phyloP scores from a whole-genome alignment of 495 filamentous ascomycete genomes.

The Aspergillus bertholletiae region DNA sequence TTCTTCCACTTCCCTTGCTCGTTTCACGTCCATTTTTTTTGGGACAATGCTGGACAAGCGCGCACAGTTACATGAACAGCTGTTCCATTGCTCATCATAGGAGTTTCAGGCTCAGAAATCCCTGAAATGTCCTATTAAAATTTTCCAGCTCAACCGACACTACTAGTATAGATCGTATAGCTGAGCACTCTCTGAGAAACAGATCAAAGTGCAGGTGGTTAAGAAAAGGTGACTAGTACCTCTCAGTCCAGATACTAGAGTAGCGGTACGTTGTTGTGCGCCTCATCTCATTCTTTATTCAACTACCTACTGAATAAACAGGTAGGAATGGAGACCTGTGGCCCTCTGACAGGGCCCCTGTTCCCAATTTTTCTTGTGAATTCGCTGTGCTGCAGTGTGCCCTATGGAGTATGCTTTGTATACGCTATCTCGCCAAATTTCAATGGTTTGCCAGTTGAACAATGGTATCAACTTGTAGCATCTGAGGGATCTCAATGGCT shows the following conservation, averaged over 20 bases:
- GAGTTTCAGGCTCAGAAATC: slow-evolving; percentile 8
- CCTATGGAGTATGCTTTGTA: no score
- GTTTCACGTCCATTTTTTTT: not conserved
- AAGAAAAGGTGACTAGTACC: not conserved
- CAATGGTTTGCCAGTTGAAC: no score
- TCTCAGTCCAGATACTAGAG: not conserved
- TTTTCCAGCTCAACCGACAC: not conserved
- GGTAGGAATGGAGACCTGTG: no score
- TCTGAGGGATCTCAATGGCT: no score
- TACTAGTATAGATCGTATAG: not conserved
- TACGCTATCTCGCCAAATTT: no score
- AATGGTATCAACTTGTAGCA: no score
- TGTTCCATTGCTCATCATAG: slow-evolving; percentile 9
- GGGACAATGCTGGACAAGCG: not conserved
- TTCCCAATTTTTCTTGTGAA: no score
- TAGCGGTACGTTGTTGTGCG: not conserved
- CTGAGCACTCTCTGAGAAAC: not conserved
- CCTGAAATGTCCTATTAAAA: slow-evolving; percentile 6
- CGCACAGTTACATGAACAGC: slow-evolving; percentile 8
- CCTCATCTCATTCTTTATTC: no score
- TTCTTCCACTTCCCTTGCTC: not conserved
- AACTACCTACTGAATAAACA: no score
- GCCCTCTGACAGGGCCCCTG: no score
- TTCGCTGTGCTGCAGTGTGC: no score
- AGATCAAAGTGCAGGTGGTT: not conserved